phyloP scores from a whole-genome alignment of 2,329 filamentous ascomycete genomes.

The Neofusicoccum kwambonambiense region DNA sequence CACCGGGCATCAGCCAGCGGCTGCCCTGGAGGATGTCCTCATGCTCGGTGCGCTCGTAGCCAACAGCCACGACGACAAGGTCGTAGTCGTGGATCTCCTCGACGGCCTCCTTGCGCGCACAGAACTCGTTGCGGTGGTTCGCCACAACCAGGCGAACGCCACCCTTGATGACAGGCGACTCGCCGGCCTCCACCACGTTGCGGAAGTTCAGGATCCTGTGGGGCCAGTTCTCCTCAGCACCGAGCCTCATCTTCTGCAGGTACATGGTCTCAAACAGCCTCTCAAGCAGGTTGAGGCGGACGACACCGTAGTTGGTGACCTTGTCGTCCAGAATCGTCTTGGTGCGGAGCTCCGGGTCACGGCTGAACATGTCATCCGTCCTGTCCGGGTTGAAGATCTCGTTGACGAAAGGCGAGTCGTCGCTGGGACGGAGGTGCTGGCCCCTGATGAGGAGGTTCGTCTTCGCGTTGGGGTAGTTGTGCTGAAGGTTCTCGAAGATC shows the following conservation, averaged over 20 bases:
- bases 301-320: constrained; percentile 91
- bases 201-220: constrained; percentile 74
- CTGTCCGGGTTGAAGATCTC: constrained; percentile 91
- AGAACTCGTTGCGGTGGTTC: constrained; percentile 45
- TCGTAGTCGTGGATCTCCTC: constrained; percentile 72
- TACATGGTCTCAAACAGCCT: constrained; percentile 86
- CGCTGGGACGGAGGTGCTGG: constrained; percentile 81
- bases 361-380: constrained; percentile 73
- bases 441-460: constrained; percentile 79
- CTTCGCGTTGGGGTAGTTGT: constrained; percentile 75
- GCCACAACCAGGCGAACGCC: constrained; percentile 51
- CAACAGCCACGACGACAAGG: constrained; percentile 81
- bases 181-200: constrained; percentile 62
- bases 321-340: constrained; percentile 66
- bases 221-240: constrained; percentile 68
- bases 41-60: constrained; percentile 77
- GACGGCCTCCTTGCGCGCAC: constrained; percentile 20
- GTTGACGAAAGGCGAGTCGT: constrained; percentile 96
- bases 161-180: constrained; percentile 37
- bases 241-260: constrained; percentile 71
- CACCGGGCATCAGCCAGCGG: constrained; percentile 63
- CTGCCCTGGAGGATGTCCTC: constrained; percentile 69
- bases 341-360: constrained; percentile 62
- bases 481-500: constrained; percentile 87
- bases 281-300: constrained; percentile 87